Percentiles rank a stretch among this genome's conserved stretches.
Evolutionary conservation across 2,329 filamentous ascomycete genomes (phyloP).

Genomic region (Raffaelea arxii): DNA sequence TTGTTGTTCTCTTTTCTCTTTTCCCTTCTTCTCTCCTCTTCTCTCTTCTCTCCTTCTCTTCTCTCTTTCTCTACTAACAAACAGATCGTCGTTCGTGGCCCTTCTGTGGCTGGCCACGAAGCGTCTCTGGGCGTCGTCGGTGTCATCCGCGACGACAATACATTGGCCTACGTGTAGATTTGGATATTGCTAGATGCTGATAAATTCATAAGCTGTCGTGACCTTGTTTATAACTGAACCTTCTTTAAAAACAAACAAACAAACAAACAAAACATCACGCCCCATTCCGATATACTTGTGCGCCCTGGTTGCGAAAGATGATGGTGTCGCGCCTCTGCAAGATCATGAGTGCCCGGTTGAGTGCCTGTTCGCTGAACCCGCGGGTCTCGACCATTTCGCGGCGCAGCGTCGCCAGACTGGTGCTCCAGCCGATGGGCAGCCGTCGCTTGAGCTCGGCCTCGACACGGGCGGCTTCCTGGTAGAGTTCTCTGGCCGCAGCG

Average conservation of each 20-base stretch:
- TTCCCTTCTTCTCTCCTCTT: neutral
- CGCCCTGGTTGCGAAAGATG: slow-evolving; percentile 67
- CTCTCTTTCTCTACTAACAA: neutral
- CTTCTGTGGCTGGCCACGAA: slow-evolving; percentile 61
- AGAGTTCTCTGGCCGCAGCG: slow-evolving; percentile 75
- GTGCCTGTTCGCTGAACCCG: slow-evolving; percentile 76
- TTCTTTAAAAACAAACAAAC: neutral
- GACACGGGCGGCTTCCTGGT: slow-evolving; percentile 78
- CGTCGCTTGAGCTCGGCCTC: slow-evolving; percentile 82
- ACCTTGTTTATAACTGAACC: neutral
- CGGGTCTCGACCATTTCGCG: slow-evolving; percentile 88
- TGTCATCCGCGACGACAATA: slow-evolving; percentile 62
- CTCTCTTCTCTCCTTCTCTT: neutral
- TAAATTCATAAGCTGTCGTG: neutral
- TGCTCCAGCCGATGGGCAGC: slow-evolving; percentile 91
- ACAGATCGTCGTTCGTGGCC: slow-evolving; percentile 62
- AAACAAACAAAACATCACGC: slow-evolving; percentile 29
- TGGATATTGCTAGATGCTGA: neutral
- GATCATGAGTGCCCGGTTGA: slow-evolving; percentile 77
- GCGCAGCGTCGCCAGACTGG: slow-evolving; percentile 74
- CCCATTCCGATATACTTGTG: slow-evolving; percentile 65
- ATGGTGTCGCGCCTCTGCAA: slow-evolving; percentile 82
- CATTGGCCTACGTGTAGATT: slow-evolving; percentile 45
- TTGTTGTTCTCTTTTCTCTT: neutral
- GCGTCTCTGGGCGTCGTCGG: slow-evolving; percentile 54